Percentiles rank a stretch among this genome's conserved stretches.
These are phyloP conservation scores for Penicillium sclerotigenum DNA, from an alignment of 2,329 filamentous ascomycete genomes.

Conservation along the genomic window DNA sequence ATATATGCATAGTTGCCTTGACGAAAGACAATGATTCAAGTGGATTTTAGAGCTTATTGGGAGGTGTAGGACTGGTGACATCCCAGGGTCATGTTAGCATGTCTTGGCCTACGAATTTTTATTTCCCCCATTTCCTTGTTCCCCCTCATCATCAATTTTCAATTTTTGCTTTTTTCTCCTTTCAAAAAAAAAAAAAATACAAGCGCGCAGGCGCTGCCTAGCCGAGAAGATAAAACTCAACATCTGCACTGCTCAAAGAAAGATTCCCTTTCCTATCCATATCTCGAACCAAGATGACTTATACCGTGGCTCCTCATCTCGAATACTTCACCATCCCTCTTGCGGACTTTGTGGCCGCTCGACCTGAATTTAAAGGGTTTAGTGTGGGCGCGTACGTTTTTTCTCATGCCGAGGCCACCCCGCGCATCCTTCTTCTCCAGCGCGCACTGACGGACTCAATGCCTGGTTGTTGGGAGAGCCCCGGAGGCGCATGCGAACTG, in stretches of 20 bases:
- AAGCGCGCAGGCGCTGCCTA: background rate
- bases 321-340: constrained; percentile 29
- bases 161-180: too few species aligned
- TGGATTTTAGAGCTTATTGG: too few species aligned
- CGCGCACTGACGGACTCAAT: constrained; percentile 41
- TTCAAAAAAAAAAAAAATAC: too few species aligned
- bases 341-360: constrained; percentile 23
- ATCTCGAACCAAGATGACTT: constrained; percentile 15
- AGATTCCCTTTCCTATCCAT: background rate
- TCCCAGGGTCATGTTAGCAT: too few species aligned
- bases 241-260: background rate
- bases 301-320: constrained; percentile 31
- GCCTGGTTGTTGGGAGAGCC: constrained; percentile 49
- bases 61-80: background rate
- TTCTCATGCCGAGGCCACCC: constrained; percentile 13
- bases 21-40: background rate
- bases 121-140: too few species aligned
- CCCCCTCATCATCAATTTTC: too few species aligned
- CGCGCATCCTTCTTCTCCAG: constrained; percentile 45
- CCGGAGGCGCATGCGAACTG: constrained; percentile 49
- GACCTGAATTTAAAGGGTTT: constrained; percentile 30
- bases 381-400: constrained; percentile 32
- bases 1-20: background rate
- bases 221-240: background rate
- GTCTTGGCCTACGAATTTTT: too few species aligned